A percentile compares a stretch with the other conserved stretches of the same genome.
These are phyloP conservation scores for Geum urbanum DNA, from an alignment of 306 rosid genomes.

Conservation along the genomic window DNA sequence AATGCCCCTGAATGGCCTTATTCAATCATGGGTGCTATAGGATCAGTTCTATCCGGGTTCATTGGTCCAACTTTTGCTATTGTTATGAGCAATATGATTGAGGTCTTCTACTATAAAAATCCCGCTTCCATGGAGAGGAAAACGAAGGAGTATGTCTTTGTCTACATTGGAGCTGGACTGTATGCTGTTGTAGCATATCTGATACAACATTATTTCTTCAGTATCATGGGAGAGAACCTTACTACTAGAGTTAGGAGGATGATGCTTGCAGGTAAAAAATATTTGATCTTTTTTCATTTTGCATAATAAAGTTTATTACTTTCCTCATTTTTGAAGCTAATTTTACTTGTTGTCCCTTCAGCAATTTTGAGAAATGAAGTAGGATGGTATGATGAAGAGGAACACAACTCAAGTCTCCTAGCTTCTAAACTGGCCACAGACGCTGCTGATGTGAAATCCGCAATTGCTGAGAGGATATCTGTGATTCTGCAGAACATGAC, in stretches of 20 bases:
- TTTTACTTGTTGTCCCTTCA: conserved; percentile 21
- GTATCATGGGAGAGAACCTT: conserved; percentile 98
- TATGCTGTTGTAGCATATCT: conserved; percentile 91
- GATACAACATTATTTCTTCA: conserved; percentile 96
- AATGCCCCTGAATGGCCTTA: conserved; percentile 99
- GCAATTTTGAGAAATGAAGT: conserved; percentile 95
- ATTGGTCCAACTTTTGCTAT: conserved; percentile 97
- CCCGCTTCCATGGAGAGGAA: conserved; percentile 85
- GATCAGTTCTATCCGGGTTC: conserved; percentile 87
- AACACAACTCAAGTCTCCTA: conserved; percentile 89
- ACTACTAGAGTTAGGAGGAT: conserved; percentile 98
- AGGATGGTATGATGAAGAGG: conserved; percentile 99
- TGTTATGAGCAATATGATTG: conserved; percentile 98
- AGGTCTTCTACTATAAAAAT: conserved; percentile 77
- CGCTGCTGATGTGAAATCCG: conserved; percentile 96
- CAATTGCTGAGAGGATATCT: conserved; percentile 93
- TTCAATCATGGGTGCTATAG: conserved; percentile 94
- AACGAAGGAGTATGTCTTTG: conserved; percentile 88
- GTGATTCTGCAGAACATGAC: conserved; percentile 96
- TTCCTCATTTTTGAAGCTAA: background rate
- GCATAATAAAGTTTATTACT: background rate
- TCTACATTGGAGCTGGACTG: conserved; percentile 89
- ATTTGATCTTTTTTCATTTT: background rate
- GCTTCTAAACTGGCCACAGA: conserved; percentile 87
- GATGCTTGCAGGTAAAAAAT: conserved; percentile 88